phyloP scores from a whole-genome alignment of 805 yeast species.

The Saturnispora dispora region DNA sequence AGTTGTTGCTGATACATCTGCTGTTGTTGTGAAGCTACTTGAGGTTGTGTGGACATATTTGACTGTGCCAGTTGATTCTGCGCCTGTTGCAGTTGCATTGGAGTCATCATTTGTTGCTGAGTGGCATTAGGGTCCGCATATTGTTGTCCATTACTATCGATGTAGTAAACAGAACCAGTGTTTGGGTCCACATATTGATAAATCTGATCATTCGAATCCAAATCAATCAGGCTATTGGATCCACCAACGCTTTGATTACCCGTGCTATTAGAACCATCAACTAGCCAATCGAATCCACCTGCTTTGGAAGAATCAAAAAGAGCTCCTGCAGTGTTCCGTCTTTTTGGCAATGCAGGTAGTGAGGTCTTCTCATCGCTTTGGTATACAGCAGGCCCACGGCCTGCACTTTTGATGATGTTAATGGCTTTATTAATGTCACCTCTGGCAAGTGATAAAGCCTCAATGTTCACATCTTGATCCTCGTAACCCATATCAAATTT shows the following conservation, averaged over 20 bases:
- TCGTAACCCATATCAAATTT: constrained; percentile 46
- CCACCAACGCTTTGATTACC: constrained; percentile 8
- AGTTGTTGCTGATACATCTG: constrained; percentile 19
- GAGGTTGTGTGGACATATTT: constrained; percentile 16
- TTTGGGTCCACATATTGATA: constrained; percentile 65
- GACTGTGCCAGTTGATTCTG: constrained; percentile 21
- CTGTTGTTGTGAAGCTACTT: constrained; percentile 24
- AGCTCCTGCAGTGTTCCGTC: constrained; percentile 28
- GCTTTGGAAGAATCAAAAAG: constrained; percentile 25
- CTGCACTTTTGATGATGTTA: constrained; percentile 41
- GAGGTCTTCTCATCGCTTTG: constrained; percentile 17
- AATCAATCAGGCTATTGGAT: constrained; percentile 27
- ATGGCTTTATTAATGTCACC: constrained; percentile 57
- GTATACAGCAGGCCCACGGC: constrained; percentile 12
- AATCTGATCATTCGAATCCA: constrained; percentile 29
- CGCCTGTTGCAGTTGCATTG: constrained; percentile 22
- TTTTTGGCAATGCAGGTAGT: constrained; percentile 41
- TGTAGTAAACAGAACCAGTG: constrained; percentile 57
- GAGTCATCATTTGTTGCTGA: constrained; percentile 16
- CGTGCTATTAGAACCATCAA: constrained; percentile 13
- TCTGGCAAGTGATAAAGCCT: constrained; percentile 48
- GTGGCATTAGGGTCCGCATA: constrained; percentile 38
- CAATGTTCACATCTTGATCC: constrained; percentile 49
- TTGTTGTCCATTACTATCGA: constrained; percentile 63
- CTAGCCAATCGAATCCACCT: constrained; percentile 30